phyloP scores from a whole-genome alignment of 495 filamentous ascomycete genomes.

The Penicillium simplicissimum region DNA sequence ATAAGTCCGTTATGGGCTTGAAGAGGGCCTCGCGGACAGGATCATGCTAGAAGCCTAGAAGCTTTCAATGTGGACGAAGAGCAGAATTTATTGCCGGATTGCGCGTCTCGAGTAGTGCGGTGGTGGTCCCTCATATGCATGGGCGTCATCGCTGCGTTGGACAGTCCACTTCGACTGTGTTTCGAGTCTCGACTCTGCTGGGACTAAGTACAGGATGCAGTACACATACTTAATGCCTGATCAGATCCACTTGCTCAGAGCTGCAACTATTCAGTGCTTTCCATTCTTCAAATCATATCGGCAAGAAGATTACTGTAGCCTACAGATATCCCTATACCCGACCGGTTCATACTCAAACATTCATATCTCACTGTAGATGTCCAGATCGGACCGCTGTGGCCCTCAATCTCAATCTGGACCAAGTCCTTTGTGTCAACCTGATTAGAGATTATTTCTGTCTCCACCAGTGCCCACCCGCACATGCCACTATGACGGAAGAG shows the following conservation, averaged over 20 bases:
- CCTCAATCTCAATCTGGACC: slow-evolving; percentile 5
- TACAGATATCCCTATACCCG: background rate
- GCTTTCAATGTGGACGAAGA: background rate
- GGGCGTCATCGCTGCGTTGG: slow-evolving; percentile 17
- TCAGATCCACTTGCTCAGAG: background rate
- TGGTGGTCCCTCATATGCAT: slow-evolving; percentile 17
- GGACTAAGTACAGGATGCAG: background rate
- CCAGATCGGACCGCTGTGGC: background rate
- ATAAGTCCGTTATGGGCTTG: background rate
- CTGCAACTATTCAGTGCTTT: background rate
- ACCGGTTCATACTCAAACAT: background rate
- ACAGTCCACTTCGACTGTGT: slow-evolving; percentile 6
- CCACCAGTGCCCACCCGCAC: slow-evolving; percentile 17
- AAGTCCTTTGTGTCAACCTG: background rate
- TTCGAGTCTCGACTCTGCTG: background rate
- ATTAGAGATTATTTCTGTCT: slow-evolving; percentile 1
- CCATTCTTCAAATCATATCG: background rate
- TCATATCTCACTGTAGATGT: background rate
- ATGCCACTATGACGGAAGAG: slow-evolving; percentile 29
- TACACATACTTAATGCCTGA: background rate
- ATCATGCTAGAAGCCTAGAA: background rate
- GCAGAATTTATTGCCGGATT: background rate
- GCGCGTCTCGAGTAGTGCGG: slow-evolving; percentile 5
- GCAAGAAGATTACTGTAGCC: background rate
- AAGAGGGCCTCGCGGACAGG: background rate